Conservation (phyloP, 441 rosid genomes). For the Pelargonium fulgidum region DNA sequence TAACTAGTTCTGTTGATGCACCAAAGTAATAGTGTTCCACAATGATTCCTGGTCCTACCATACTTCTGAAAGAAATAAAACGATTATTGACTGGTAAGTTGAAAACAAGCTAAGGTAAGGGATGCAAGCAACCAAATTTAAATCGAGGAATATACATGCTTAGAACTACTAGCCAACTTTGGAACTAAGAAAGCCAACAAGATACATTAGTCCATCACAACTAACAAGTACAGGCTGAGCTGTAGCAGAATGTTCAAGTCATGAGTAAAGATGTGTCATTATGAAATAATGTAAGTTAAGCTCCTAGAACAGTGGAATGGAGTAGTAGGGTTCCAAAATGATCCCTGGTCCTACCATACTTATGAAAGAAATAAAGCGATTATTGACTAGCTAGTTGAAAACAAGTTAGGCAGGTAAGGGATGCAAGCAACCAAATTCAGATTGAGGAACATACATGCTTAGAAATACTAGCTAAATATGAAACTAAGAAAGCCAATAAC, state of each 20-base stretch:
- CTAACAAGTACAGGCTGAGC: neutral
- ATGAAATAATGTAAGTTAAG: neutral
- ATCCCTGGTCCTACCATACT: neutral
- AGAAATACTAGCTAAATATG: neutral
- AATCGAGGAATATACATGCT: neutral
- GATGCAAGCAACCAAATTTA: neutral
- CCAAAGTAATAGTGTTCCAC: neutral
- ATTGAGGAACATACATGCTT: neutral
- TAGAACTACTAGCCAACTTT: neutral
- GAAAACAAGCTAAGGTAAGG: neutral
- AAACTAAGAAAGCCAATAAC: neutral
- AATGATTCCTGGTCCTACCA: neutral
- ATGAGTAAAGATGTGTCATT: neutral
- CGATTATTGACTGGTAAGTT: neutral
- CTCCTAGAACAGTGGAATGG: too few species aligned
- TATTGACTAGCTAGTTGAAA: neutral
- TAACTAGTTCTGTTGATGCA: neutral
- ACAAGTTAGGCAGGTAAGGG: neutral
- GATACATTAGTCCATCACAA: neutral
- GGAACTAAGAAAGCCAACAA: neutral
- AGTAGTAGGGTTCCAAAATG: neutral
- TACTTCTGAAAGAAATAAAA: conserved; percentile 6
- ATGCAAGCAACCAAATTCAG: neutral
- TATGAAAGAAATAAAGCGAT: neutral
- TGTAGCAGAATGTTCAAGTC: neutral